Conservation (phyloP, 2,329 filamentous ascomycete genomes). For the Arthrobotrys conoides region DNA sequence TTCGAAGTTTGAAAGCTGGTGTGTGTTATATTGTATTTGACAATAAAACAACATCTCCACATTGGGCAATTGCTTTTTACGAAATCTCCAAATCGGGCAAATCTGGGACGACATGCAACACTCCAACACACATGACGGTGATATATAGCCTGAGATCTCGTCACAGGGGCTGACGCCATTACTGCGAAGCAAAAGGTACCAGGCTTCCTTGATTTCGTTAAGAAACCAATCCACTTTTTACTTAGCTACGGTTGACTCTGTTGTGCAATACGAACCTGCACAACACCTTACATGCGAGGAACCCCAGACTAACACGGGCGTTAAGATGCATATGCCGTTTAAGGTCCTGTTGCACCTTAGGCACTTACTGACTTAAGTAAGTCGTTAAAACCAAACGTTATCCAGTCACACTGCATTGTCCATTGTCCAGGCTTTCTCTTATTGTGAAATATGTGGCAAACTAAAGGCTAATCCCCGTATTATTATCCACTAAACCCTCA, state of each 20-base stretch:
- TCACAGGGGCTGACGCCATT: constrained; percentile 8
- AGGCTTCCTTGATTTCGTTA: constrained; percentile 4
- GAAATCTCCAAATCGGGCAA: constrained; percentile 4
- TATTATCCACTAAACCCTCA: neutral
- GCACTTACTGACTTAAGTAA: no score
- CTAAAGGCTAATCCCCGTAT: neutral
- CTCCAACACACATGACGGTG: neutral
- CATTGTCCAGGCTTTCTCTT: constrained; percentile 8
- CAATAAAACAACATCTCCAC: neutral
- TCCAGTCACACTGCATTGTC: constrained; percentile 23
- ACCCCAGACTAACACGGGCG: no score
- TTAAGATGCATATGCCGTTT: constrained; percentile 25
- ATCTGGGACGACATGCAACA: constrained; percentile 21
- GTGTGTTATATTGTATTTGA: neutral
- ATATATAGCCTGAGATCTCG: neutral
- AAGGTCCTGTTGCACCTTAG: neutral
- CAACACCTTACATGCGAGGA: constrained; percentile 25
- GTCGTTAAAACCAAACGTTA: neutral
- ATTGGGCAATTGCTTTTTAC: constrained; percentile 5
- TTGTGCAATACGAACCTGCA: constrained; percentile 28
- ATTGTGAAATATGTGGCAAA: constrained; percentile 1
- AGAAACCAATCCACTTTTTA: constrained; percentile 6
- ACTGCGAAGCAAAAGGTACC: constrained; percentile 1
- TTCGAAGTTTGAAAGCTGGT: neutral
- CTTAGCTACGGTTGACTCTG: neutral